Base-by-base conservation (phyloP, 805 yeast genomes). In the Priceomyces fermenticarens region DNA sequence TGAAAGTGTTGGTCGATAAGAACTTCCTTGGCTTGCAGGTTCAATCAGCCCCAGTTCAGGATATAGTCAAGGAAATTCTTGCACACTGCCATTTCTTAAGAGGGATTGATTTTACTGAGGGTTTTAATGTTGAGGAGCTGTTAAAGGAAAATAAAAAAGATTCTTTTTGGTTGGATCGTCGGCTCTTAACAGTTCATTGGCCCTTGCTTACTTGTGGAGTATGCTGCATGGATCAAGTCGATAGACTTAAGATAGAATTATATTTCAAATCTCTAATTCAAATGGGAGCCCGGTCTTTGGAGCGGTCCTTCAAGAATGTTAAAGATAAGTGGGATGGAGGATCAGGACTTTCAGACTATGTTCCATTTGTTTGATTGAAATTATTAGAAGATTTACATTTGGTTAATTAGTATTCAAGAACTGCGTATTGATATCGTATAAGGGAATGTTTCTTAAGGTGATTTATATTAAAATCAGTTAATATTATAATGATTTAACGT, bases 1-100 rank as follows among this genome's bases (percentile, higher is more conserved):
- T 73, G 42, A 44, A 65, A 8, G 42, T 70, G 20, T 49, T 64
- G 38, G 43, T 45, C n/a, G 42, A 45, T 28, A 33, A 35, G 3
- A 40, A 38, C 45, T 49, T 45, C 27, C 33, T 43, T 16, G 36
- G 36, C 27, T 32, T 45, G 11, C 49, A 48, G 1, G 34, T 30
- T 5, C 37, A 16, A 17, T 38, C 40, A 35, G 37, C 39, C 4
- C 10, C 46, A 5, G 52, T 49, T 14, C 54, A 49, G 36, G 45
- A 49, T 32, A 48, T 45, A 3, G 54, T 49, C 1, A 33, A 36
- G 26, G 43, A 46, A 29, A 42, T 48, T 3, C 26, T 49, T n/a
- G 41, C 42, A 12, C 45, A 48, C 48, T 49, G 52, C 36, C 39
- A 45, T 17, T 49, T 49, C 34, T 49, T 45, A 16, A 11, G 38